phyloP scores from a whole-genome alignment of 805 yeast species.

The Pichia insulana region DNA sequence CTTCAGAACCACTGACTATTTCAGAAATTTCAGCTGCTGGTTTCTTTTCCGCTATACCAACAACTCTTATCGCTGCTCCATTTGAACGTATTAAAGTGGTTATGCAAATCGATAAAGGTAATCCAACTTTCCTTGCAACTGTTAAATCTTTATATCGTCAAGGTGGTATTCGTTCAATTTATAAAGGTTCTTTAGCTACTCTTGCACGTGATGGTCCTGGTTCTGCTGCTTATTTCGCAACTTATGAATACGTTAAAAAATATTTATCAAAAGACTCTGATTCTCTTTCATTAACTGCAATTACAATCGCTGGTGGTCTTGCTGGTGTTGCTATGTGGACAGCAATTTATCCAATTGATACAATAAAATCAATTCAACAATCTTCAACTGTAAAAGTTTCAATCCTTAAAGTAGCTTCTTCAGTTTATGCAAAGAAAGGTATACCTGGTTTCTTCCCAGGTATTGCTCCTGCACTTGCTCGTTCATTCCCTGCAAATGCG shows the following conservation, averaged over 20 bases:
- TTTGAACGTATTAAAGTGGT: slow-evolving; percentile 93
- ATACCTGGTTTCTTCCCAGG: slow-evolving; percentile 95
- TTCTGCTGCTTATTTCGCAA: slow-evolving; percentile 89
- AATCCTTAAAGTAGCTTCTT: slow-evolving; percentile 55
- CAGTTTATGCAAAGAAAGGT: slow-evolving; percentile 71
- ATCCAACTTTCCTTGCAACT: slow-evolving; percentile 45
- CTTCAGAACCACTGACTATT: slow-evolving; percentile 40
- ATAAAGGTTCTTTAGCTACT: slow-evolving; percentile 88
- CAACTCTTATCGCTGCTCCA: slow-evolving; percentile 95
- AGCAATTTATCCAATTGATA: slow-evolving; percentile 91
- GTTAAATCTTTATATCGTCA: slow-evolving; percentile 59
- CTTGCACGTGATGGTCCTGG: slow-evolving; percentile 97
- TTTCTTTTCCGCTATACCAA: slow-evolving; percentile 87
- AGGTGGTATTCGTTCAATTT: slow-evolving; percentile 79
- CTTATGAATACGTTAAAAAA: slow-evolving; percentile 76
- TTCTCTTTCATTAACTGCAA: slow-evolving; percentile 59
- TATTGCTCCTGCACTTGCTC: slow-evolving; percentile 84
- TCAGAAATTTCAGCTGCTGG: slow-evolving; percentile 84
- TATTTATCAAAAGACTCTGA: slow-evolving; percentile 38
- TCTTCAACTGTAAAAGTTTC: slow-evolving; percentile 46
- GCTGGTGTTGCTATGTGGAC: slow-evolving; percentile 98
- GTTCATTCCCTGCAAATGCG: slow-evolving; percentile 99
- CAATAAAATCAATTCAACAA: slow-evolving; percentile 80
- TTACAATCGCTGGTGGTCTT: slow-evolving; percentile 86
- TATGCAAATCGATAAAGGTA: slow-evolving; percentile 54